phyloP scores from a whole-genome alignment of 192 early-diverging fungal species.

The Coemansia sp. region DNA sequence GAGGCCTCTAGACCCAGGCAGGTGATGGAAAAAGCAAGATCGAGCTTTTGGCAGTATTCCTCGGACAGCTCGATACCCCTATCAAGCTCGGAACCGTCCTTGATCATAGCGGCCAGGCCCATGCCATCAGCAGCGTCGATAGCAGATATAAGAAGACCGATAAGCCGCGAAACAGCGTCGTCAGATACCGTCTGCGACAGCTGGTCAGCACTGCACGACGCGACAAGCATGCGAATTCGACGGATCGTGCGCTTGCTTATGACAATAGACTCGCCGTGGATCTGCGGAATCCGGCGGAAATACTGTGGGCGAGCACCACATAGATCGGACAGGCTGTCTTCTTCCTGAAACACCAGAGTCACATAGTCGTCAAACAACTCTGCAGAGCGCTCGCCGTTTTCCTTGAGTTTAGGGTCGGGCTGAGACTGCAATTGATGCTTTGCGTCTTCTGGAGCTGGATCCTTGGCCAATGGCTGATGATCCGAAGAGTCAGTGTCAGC shows the following conservation, averaged over 20 bases:
- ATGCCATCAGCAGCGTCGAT: slow-evolving; percentile 26
- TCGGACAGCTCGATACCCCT: slow-evolving; percentile 14
- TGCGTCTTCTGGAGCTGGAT: background rate
- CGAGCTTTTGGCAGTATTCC: slow-evolving; percentile 24
- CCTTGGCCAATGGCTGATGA: background rate
- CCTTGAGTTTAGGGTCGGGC: background rate
- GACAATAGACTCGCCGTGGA: slow-evolving; percentile 6
- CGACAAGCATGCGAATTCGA: slow-evolving; percentile 19
- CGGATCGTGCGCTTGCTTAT: slow-evolving; percentile 28
- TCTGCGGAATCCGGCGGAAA: slow-evolving; percentile 12
- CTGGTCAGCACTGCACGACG: slow-evolving; percentile 13
- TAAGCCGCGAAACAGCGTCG: slow-evolving; percentile 20
- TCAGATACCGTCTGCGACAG: slow-evolving; percentile 15
- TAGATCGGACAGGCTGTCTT: slow-evolving; percentile 18
- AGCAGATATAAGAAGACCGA: slow-evolving; percentile 24
- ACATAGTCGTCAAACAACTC: slow-evolving; percentile 28
- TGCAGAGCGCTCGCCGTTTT: background rate
- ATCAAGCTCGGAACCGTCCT: slow-evolving; percentile 21
- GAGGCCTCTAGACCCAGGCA: slow-evolving; percentile 41
- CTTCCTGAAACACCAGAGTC: slow-evolving; percentile 32
- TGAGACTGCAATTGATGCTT: background rate
- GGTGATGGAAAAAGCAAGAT: slow-evolving; percentile 14
- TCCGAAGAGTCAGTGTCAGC: slow-evolving; percentile 1
- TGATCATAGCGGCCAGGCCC: slow-evolving; percentile 33
- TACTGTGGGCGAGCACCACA: background rate